Conservation (phyloP, 768 basidiomycete genomes). For the Nidularia sp. region DNA sequence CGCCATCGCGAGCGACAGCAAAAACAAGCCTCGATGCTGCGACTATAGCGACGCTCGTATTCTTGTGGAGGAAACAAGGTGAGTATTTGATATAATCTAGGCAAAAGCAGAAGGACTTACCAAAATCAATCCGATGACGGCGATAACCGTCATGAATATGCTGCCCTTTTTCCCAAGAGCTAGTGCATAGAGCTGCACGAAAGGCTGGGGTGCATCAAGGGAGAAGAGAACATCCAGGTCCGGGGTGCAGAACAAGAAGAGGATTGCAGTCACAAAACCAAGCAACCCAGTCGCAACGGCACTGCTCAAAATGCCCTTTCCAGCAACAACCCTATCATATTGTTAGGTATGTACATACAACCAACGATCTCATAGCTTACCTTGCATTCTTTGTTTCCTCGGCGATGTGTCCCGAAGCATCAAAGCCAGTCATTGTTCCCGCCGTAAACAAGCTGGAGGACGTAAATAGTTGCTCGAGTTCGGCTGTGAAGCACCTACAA, state of each 20-base stretch:
- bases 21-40: conserved; percentile 87
- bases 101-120: conserved; percentile 32
- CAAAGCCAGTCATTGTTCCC: conserved; percentile 87
- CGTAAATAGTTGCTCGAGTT: neutral
- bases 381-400: conserved; percentile 86
- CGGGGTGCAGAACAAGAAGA: conserved; percentile 84
- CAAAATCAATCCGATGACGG: conserved; percentile 80
- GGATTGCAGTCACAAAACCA: conserved; percentile 75
- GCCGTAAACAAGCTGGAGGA: conserved; percentile 71
- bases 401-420: conserved; percentile 83
- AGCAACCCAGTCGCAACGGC: conserved; percentile 74
- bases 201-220: conserved; percentile 83
- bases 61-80: conserved; percentile 36
- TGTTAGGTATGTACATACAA: conserved; percentile 2
- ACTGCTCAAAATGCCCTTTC: conserved; percentile 76
- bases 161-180: conserved; percentile 78
- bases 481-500: conserved; percentile 43
- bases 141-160: conserved; percentile 85
- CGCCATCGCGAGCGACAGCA: conserved; percentile 92
- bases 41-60: conserved; percentile 83
- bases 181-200: conserved; percentile 82
- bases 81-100: neutral
- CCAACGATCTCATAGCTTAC: conserved; percentile 18
- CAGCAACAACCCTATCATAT: conserved; percentile 60
- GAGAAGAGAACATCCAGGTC: conserved; percentile 72